Evolutionary conservation across 1,139 yeast genomes (phyloP), one percentile per base, ranked within the genome.

Genomic region (Hyphopichia pseudoburtonii): DNA sequence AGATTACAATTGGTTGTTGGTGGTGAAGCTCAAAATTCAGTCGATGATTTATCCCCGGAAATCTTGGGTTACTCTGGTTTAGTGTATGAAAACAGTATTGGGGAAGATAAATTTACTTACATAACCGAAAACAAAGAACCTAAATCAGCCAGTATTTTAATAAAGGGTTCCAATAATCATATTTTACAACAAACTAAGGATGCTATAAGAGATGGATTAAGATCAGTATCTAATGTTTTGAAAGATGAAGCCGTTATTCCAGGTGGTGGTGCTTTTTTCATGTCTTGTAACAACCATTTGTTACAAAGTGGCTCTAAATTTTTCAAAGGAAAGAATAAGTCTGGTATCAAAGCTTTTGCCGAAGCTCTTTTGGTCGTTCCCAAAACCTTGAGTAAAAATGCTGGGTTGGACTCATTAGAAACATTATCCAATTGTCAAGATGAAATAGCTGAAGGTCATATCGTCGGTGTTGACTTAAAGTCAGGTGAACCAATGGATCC

Each of bases 401-500:
- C 97, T 4, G 98, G 99, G 7, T 82, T 83, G 51, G 98, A 92
- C 61, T 82, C 94, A 4, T 77, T 92, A 52, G 98, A 92, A 58
- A 84, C 96, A 10, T 75, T 94, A 31, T 81, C 95, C 24, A 78
- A 82, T 43, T 88, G 95, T 50, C 96, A 89, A 64, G 98, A 94
- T 63, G 96, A 89, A 62, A 76, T 86, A 44, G 76, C 73, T 30
- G 95, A 86, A 37, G 92, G 85, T 37, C 82, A 86, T 54, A 76
- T 79, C 28, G 96, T 90, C 32, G 99, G 98, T 41, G 82, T 94
- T 40, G 96, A 94, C 60, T 75, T 94, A 50, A 78, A 79, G 43
- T 77, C 92, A 11, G 99, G 99, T 30, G 97, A 90, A 56, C 95
- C 97, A 37, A 84, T 92, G 78, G 97, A 92, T 57, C 97, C 98